These are phyloP conservation scores for Lonicera japonica DNA, from an alignment of 129 eudicot species.

Conservation along the genomic window DNA sequence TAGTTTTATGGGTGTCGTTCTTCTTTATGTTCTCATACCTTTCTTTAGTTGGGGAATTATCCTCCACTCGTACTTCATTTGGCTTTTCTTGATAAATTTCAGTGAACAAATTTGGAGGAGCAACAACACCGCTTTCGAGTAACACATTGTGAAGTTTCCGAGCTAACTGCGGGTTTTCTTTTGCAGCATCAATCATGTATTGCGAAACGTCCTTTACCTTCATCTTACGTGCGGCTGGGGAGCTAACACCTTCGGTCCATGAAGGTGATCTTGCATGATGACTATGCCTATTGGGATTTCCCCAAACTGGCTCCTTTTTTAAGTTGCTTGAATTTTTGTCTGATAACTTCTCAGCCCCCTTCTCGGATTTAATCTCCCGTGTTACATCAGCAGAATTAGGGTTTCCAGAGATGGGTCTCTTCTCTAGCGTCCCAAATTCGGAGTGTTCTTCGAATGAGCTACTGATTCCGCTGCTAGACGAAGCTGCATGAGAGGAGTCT, in stretches of 20 bases:
- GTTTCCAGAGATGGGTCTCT: slow-evolving; percentile 15
- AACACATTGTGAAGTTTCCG: slow-evolving; percentile 87
- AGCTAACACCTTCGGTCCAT: slow-evolving; percentile 97
- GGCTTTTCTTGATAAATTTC: slow-evolving; percentile 48
- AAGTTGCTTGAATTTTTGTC: slow-evolving; percentile 3
- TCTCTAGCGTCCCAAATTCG: slow-evolving; percentile 26
- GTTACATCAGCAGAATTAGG: slow-evolving; percentile 14
- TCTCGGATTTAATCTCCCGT: slow-evolving; percentile 14
- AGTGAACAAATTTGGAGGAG: slow-evolving; percentile 79
- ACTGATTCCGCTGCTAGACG: slow-evolving; percentile 33
- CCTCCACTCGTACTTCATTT: slow-evolving; percentile 4
- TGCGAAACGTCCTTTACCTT: slow-evolving; percentile 96
- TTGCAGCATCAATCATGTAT: slow-evolving; percentile 96
- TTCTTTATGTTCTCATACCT: background rate
- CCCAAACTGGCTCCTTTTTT: slow-evolving; percentile 3
- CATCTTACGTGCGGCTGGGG: slow-evolving; percentile 75
- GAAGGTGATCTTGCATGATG: slow-evolving; percentile 83
- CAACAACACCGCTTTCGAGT: slow-evolving; percentile 93
- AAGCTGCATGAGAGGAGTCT: slow-evolving; percentile 43
- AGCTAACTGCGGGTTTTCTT: slow-evolving; percentile 92
- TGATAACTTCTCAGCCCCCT: slow-evolving; percentile 22
- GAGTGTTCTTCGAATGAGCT: slow-evolving; percentile 40
- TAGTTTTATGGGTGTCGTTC: slow-evolving; percentile 16
- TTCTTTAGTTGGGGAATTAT: slow-evolving; percentile 9
- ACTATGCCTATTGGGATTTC: slow-evolving; percentile 24